A percentile compares a stretch with the other conserved stretches of the same genome.
Conservation (phyloP, 176 grass and related monocot genomes). For the Avena sativa region DNA sequence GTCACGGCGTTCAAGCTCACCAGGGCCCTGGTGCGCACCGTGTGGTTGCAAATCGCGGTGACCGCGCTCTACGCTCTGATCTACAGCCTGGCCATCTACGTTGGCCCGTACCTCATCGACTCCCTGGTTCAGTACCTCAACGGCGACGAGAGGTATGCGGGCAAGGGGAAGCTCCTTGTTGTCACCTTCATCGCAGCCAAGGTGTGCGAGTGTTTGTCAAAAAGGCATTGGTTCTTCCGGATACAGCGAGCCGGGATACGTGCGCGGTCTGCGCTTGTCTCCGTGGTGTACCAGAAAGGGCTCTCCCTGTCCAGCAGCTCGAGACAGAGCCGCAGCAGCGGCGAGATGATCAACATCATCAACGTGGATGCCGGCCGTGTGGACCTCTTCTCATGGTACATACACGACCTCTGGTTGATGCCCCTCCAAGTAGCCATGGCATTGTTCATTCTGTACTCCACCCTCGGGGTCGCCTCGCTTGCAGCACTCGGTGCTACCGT, state of each 20-base stretch:
- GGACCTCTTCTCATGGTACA: constrained; percentile 60
- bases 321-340: constrained; percentile 67
- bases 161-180: constrained; percentile 65
- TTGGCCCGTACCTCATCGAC: constrained; percentile 81
- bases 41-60: constrained; percentile 57
- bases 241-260: constrained; percentile 57
- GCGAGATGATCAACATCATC: constrained; percentile 73
- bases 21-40: constrained; percentile 67
- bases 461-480: constrained; percentile 61
- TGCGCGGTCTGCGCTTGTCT: constrained; percentile 52
- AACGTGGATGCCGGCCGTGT: constrained; percentile 63
- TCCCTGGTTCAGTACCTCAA: constrained; percentile 87
- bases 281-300: constrained; percentile 77
- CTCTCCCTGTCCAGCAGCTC: constrained; percentile 67
- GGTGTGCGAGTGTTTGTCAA: constrained; percentile 64
- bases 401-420: constrained; percentile 78
- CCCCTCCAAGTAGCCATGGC: constrained; percentile 71
- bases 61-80: constrained; percentile 67
- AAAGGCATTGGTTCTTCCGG: constrained; percentile 62
- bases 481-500: constrained; percentile 58
- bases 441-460: constrained; percentile 74
- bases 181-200: constrained; percentile 65
- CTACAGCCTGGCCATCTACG: constrained; percentile 67
- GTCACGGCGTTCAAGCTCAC: constrained; percentile 69
- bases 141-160: constrained; percentile 48